Conservation (phyloP, 441 rosid species). For the Bruguiera hainesii region DNA sequence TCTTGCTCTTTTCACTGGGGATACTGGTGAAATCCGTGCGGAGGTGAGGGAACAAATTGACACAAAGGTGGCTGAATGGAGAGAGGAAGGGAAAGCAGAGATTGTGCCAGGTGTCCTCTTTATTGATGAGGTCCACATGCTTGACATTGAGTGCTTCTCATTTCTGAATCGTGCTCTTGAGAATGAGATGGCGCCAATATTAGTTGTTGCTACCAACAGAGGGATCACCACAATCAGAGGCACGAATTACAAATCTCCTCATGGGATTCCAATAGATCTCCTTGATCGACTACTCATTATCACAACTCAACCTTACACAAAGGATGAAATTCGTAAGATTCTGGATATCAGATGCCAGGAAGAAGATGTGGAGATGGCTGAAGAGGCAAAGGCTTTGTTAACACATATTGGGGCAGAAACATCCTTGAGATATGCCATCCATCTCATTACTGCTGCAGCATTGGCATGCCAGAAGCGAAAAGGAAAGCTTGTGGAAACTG, state of each 20-base stretch:
- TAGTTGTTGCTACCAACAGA: slow-evolving; percentile 87
- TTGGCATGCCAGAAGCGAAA: slow-evolving; percentile 79
- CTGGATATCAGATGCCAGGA: slow-evolving; percentile 90
- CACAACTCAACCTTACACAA: slow-evolving; percentile 74
- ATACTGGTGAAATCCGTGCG: slow-evolving; percentile 92
- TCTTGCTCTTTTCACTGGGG: slow-evolving; percentile 92
- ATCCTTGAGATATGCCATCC: slow-evolving; percentile 86
- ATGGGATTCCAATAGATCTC: slow-evolving; percentile 91
- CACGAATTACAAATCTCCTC: slow-evolving; percentile 86
- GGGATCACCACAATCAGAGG: slow-evolving; percentile 92
- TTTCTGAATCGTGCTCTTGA: slow-evolving; percentile 94
- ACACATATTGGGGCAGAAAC: slow-evolving; percentile 77
- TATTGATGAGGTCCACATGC: slow-evolving; percentile 97
- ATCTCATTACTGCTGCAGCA: slow-evolving; percentile 77
- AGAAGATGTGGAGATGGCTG: slow-evolving; percentile 87
- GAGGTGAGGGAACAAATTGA: slow-evolving; percentile 93
- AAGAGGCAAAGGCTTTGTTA: slow-evolving; percentile 73
- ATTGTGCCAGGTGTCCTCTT: slow-evolving; percentile 93
- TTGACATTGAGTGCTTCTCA: slow-evolving; percentile 95
- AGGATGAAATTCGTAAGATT: slow-evolving; percentile 71
- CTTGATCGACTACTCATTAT: slow-evolving; percentile 89
- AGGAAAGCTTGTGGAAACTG: slow-evolving; percentile 63
- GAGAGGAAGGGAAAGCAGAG: slow-evolving; percentile 97
- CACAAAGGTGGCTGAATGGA: slow-evolving; percentile 96
- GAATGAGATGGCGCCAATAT: slow-evolving; percentile 93